These are phyloP conservation scores for Talaromyces islandicus DNA, from an alignment of 2,329 filamentous ascomycete genomes.

Conservation along the genomic window DNA sequence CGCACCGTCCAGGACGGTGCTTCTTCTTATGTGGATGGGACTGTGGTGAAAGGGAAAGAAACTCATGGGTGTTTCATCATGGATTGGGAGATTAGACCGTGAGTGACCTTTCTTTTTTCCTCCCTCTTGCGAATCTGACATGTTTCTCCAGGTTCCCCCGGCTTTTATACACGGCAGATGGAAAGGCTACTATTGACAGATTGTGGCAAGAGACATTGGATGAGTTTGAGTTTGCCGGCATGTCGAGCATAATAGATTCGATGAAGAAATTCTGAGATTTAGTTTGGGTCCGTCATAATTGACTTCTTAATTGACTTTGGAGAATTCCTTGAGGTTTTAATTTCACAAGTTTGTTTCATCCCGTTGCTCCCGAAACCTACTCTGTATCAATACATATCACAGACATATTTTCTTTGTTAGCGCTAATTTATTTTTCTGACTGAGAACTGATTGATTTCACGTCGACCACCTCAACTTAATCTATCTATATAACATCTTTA, in stretches of 20 bases:
- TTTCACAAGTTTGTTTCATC: too few species aligned
- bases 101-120: constrained; percentile 4
- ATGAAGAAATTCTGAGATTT: not conserved
- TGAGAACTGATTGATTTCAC: too few species aligned
- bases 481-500: too few species aligned
- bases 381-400: too few species aligned
- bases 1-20: constrained; percentile 29
- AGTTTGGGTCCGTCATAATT: not conserved
- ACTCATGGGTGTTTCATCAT: constrained; percentile 48
- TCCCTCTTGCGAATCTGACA: not conserved
- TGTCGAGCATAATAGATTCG: constrained; percentile 10
- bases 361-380: too few species aligned
- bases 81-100: constrained; percentile 39
- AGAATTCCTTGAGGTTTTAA: too few species aligned
- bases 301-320: not conserved
- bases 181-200: constrained; percentile 26
- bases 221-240: constrained; percentile 16
- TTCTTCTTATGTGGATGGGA: constrained; percentile 45
- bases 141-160: not conserved
- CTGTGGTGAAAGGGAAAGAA: constrained; percentile 41
- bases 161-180: constrained; percentile 28
- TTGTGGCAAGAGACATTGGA: constrained; percentile 29
- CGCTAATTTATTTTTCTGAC: too few species aligned
- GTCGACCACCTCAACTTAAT: too few species aligned
- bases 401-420: too few species aligned